Base-by-base conservation (phyloP, 768 basidiomycete species). In the Boletus insuetus region DNA sequence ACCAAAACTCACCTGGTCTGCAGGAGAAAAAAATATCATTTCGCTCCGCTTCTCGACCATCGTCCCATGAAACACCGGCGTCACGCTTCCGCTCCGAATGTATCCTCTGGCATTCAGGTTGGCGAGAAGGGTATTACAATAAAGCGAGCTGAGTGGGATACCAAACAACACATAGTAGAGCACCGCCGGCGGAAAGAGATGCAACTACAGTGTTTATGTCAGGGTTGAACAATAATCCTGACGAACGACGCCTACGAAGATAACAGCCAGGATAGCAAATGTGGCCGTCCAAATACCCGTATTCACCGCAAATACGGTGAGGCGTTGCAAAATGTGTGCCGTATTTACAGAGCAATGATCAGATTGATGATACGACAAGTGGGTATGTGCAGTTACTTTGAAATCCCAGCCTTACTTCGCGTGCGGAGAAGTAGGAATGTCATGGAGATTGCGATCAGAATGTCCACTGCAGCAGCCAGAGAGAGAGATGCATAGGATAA, bases 281-380 rank as follows among this genome's bases (percentile, higher is more conserved):
- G 79, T 79, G 56, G 85, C 83, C 16, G 82, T 75, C 14, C 78
- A 79, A 12, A 82, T 75, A 1, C 80, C 74, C 5, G 54, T 49
- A 19, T 51, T 49, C 9, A 54, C 45, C 1, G 54, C 45, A 26
- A 60, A 60, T 7, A 64, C 8, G 0, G 4, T 46, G 7, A 64
- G 51, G 17, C 54, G 54, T 38, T 54, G 54, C 6, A 63, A 46
- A n/a, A 63, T 2, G 12, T 49, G 34, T 3, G 22, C 38, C 16
- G 54, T 56, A 0, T 62, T 63, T 40, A n/a, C 34, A 6, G 14
- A 32, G 11, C 24, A 22, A 16, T 3, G 24, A 19, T 48, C n/a
- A 49, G 29, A 22, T 43, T 2, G n/a, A 22, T 34, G 16, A 24
- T 17, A 42, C 8, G 43, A 11, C 7, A 12, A 14, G 1, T 3